Evolutionary conservation across 768 basidiomycete genomes (phyloP), one percentile per base, ranked within the genome.

Genomic region (Leccinum boreale): DNA sequence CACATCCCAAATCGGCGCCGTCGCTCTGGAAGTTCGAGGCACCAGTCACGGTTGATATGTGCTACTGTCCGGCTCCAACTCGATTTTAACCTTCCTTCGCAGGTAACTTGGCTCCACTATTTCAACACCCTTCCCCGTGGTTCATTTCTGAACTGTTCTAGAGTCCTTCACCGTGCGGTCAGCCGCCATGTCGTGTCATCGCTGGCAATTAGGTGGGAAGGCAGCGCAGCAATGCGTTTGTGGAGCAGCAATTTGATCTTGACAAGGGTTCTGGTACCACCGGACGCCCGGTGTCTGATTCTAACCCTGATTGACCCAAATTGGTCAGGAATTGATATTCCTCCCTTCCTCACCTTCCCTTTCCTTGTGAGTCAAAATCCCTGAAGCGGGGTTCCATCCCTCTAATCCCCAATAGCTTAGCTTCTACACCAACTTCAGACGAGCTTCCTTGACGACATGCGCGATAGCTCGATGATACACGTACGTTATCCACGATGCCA

Each of bases 291-390:
- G 33, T 10, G 23, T 31, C 29, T 36, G 47, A 15, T 50, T 23
- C 39, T 39, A 39, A 39, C 31, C 50, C 58, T 50, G 45, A 62
- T 54, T 63, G 42, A 17, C 60, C 45, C n/a, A 50, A 46, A 50
- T 26, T 4, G 12, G 36, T 46, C 28, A 46, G n/a, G 15, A 52
- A 28, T 39, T 39, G n/a, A 39, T 39, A n/a, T 39, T 39, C 2
- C 8, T 39, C 17, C 36, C 36, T 36, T 35, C 33, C 33, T 35
- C 33, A 3, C 31, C 35, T 36, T 39, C 36, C 5, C 28, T 17
- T 46, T 23, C 28, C 35, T 12, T 19, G 36, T 24, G 33, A 52
- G 53, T 35, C n/a, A 35, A 60, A 55, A 33, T 61, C 9, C 28
- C 49, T 19, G 12, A 33, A 45, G 49, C 14, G 26, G 49, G 45